Percentiles rank a stretch among this genome's conserved stretches.
phyloP scores from a whole-genome alignment of 495 filamentous ascomycete genomes.

The Tuber borchii region DNA sequence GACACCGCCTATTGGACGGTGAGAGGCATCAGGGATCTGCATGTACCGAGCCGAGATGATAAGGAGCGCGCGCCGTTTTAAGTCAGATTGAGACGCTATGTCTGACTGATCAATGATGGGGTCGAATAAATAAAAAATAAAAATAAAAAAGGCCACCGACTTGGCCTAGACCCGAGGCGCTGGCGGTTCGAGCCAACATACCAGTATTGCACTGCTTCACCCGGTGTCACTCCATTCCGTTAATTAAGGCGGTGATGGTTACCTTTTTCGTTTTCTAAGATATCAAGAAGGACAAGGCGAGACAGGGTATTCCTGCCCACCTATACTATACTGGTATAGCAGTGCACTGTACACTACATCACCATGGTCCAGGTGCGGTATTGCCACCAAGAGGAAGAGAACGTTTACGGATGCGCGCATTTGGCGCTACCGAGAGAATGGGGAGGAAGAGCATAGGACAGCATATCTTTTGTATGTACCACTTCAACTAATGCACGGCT shows the following conservation, averaged over 20 bases:
- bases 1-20: background rate
- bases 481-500: constrained; percentile 16
- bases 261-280: background rate
- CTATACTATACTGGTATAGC: background rate
- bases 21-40: background rate
- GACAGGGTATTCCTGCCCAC: background rate
- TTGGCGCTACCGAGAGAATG: constrained; percentile 19
- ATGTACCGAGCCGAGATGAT: constrained; percentile 38
- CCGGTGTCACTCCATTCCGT: background rate
- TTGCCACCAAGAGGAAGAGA: constrained; percentile 24
- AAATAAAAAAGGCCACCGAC: background rate
- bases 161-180: background rate
- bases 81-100: constrained; percentile 25
- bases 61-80: constrained; percentile 27
- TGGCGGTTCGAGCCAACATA: background rate
- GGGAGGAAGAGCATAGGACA: constrained; percentile 6
- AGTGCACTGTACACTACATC: background rate
- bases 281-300: background rate
- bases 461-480: constrained; percentile 11
- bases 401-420: constrained; percentile 12
- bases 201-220: background rate
- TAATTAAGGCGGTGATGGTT: background rate
- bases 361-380: background rate
- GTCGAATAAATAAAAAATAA: background rate
- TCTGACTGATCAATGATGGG: constrained; percentile 1